phyloP scores from a whole-genome alignment of 495 filamentous ascomycete genomes.

The Xylaria palmicola region DNA sequence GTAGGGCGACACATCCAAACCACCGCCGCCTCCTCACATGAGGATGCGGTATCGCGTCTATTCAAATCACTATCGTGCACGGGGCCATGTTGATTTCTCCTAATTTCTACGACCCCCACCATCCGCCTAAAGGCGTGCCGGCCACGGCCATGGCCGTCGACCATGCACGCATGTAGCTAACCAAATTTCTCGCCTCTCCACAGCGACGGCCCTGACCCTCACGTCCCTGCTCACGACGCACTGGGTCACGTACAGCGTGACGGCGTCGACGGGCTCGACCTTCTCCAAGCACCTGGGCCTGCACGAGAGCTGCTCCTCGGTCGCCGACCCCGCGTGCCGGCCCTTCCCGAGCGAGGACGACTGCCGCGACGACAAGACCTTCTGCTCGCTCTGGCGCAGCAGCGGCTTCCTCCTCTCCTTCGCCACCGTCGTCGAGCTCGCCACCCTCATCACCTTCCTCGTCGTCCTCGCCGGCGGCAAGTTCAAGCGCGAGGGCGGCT shows the following conservation, averaged over 20 bases:
- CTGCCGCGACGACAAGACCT: constrained; percentile 66
- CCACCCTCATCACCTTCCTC: constrained; percentile 69
- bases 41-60: not conserved
- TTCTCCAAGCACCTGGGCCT: constrained; percentile 75
- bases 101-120: too few relatives aligned
- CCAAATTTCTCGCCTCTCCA: constrained; percentile 1
- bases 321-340: constrained; percentile 35
- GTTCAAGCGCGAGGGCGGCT: constrained; percentile 70
- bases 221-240: constrained; percentile 69
- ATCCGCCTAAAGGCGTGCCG: too few relatives aligned
- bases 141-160: too few relatives aligned
- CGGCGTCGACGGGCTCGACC: constrained; percentile 48
- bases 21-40: not conserved
- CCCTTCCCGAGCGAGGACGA: constrained; percentile 66
- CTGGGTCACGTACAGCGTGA: constrained; percentile 75
- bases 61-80: not conserved
- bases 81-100: not conserved
- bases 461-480: constrained; percentile 76
- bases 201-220: constrained; percentile 78
- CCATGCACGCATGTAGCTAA: constrained; percentile 22
- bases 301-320: constrained; percentile 69
- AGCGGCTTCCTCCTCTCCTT: constrained; percentile 86
- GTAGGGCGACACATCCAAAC: constrained; percentile 16
- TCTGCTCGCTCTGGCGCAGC: constrained; percentile 89
- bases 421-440: constrained; percentile 71